Conservation (phyloP, 164 flowering plant genomes). For the Sedum album region DNA sequence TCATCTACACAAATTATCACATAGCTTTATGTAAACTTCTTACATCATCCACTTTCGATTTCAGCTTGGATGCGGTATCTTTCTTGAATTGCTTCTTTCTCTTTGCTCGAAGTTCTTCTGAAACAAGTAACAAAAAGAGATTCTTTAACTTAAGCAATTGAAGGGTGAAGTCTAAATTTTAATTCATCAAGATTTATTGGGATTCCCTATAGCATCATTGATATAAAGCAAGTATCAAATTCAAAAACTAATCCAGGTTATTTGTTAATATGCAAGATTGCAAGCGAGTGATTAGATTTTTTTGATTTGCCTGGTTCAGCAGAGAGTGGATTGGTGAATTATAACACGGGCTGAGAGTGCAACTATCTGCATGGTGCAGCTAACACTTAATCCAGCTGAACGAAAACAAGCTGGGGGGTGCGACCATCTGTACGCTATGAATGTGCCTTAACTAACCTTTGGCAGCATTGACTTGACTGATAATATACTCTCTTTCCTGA, state of each 20-base stretch:
- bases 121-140: slow-evolving; percentile 14
- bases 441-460: slow-evolving; percentile 46
- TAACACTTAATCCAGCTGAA: neutral
- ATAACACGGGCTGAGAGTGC: neutral
- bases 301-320: too few relatives aligned
- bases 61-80: slow-evolving; percentile 82
- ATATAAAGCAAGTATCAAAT: too few relatives aligned
- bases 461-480: slow-evolving; percentile 79
- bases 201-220: too few relatives aligned
- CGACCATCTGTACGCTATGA: neutral
- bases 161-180: too few relatives aligned
- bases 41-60: slow-evolving; percentile 95
- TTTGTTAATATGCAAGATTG: too few relatives aligned
- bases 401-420: neutral
- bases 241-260: too few relatives aligned
- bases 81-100: slow-evolving; percentile 93
- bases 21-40: neutral
- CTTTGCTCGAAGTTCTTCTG: slow-evolving; percentile 83
- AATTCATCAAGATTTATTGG: too few relatives aligned
- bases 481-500: slow-evolving; percentile 86
- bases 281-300: too few relatives aligned
- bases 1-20: neutral
- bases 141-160: neutral
- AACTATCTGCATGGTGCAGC: neutral
- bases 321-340: too few relatives aligned